These are phyloP conservation scores for Bacterosira constricta DNA, from an alignment of 108 stramenopile species.

Conservation along the genomic window DNA sequence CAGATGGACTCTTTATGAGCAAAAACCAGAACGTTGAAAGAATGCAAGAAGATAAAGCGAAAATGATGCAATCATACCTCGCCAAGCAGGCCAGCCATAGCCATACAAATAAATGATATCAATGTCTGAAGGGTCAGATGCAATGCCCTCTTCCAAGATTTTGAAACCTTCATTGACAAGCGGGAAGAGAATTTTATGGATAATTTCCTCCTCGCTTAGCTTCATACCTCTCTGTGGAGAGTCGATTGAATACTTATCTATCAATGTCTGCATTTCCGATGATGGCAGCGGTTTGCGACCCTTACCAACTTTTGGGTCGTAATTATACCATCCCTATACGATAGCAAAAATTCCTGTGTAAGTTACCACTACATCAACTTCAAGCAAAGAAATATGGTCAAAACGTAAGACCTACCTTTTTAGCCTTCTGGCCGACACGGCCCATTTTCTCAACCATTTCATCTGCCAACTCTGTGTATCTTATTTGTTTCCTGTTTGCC, in stretches of 20 bases:
- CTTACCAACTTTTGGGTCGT: conserved; percentile 78
- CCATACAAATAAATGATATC: conserved; percentile 96
- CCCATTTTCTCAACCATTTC: conserved; percentile 81
- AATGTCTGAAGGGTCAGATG: conserved; percentile 88
- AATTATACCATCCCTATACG: conserved; percentile 84
- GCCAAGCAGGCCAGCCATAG: conserved; percentile 93
- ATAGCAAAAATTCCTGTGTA: not conserved
- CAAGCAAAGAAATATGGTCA: conserved; percentile 2
- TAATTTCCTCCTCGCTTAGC: conserved; percentile 61
- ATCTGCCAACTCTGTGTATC: conserved; percentile 91
- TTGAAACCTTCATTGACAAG: conserved; percentile 98
- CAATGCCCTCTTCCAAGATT: conserved; percentile 95
- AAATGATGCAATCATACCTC: conserved; percentile 52
- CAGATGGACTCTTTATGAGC: no score
- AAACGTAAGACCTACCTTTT: conserved; percentile 54
- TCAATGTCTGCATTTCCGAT: conserved; percentile 73
- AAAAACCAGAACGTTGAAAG: no score
- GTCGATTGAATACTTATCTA: conserved; percentile 53
- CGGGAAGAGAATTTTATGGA: conserved; percentile 79
- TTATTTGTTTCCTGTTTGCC: conserved; percentile 55
- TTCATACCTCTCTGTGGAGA: conserved; percentile 28
- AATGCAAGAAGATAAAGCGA: no score
- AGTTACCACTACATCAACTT: not conserved
- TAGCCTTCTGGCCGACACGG: conserved; percentile 89
- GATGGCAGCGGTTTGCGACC: conserved; percentile 79